Evolutionary conservation across 2,329 filamentous ascomycete genomes (phyloP).

Genomic region (Calonectria fujianensis): DNA sequence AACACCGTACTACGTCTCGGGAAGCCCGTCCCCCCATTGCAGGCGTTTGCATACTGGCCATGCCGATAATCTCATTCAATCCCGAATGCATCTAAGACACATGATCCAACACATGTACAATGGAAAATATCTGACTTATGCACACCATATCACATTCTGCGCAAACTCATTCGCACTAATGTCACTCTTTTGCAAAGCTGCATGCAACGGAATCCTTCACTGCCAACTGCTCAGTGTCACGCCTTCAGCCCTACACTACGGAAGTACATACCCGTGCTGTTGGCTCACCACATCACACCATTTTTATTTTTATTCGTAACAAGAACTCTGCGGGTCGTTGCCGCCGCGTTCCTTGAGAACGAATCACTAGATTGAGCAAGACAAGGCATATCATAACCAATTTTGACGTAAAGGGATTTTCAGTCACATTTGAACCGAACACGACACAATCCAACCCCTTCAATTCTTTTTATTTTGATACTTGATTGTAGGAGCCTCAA

Average conservation of each 20-base stretch:
- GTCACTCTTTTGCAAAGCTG: conserved; percentile 85
- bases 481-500: background rate
- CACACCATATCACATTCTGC: conserved; percentile 83
- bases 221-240: conserved; percentile 76
- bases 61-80: conserved; percentile 27
- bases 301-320: conserved; percentile 80
- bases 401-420: background rate
- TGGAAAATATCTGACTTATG: conserved; percentile 63
- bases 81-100: background rate
- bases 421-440: background rate
- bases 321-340: conserved; percentile 81
- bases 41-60: conserved; percentile 75
- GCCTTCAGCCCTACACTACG: conserved; percentile 80
- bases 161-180: conserved; percentile 88
- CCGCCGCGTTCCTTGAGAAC: conserved; percentile 78
- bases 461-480: background rate
- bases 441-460: background rate
- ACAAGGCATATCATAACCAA: background rate
- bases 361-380: conserved; percentile 83
- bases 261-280: conserved; percentile 81
- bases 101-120: background rate
- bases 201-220: conserved; percentile 77
- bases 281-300: conserved; percentile 86
- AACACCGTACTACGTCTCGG: conserved; percentile 83
- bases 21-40: conserved; percentile 87